phyloP scores from a whole-genome alignment of 148 eudicot species.

The Suaeda aralocaspica region DNA sequence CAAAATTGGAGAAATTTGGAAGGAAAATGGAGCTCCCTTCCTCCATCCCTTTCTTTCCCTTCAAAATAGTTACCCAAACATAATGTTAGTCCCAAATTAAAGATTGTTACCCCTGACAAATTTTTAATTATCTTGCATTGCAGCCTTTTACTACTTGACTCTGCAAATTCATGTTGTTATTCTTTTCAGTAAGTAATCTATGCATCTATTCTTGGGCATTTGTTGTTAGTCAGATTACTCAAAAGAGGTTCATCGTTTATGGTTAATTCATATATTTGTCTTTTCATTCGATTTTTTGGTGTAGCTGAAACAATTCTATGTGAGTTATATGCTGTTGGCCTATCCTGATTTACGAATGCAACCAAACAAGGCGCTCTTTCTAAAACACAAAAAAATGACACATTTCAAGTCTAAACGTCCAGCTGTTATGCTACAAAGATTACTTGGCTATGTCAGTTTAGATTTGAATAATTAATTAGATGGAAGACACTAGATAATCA shows the following conservation, averaged over 20 bases:
- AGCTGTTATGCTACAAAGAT: background rate
- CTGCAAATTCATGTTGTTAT: background rate
- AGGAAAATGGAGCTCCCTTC: too few relatives aligned
- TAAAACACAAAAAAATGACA: background rate
- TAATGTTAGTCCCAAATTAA: too few relatives aligned
- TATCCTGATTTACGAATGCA: background rate
- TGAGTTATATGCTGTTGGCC: background rate
- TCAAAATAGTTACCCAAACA: too few relatives aligned
- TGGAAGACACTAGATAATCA: background rate
- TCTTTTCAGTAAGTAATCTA: background rate
- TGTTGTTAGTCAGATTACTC: background rate
- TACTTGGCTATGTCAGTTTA: background rate
- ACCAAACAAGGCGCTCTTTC: background rate
- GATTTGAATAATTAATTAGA: background rate
- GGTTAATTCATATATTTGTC: background rate
- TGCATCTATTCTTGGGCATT: background rate
- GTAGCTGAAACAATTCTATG: background rate
- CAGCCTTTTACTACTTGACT: background rate
- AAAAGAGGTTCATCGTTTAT: background rate
- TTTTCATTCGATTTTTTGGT: background rate
- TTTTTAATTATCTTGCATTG: background rate
- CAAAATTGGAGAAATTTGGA: too few relatives aligned
- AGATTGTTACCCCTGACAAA: background rate
- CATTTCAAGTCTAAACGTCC: background rate
- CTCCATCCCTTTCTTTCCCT: too few relatives aligned